Evolutionary conservation across 225 moss, liverwort and hornwort species (phyloP).

Genomic region (Physcomitrium patens): DNA sequence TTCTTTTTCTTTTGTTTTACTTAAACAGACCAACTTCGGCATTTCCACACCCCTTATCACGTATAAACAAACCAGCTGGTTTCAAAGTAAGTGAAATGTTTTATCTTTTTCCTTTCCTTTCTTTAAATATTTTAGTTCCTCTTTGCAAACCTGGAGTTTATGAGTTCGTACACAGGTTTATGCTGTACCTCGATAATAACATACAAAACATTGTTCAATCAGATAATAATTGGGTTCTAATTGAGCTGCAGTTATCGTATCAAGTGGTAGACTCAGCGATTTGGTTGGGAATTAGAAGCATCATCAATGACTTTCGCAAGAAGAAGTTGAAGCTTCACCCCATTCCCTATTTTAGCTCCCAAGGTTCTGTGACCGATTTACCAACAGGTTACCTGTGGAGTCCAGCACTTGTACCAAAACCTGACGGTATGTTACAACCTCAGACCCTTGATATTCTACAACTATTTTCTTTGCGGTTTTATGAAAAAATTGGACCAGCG

Average conservation of each 20-base stretch:
- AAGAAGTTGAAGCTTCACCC: constrained; percentile 69
- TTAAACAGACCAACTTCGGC: constrained; percentile 66
- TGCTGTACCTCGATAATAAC: not conserved
- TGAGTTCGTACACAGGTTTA: not conserved
- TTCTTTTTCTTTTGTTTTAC: not conserved
- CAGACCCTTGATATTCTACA: not conserved
- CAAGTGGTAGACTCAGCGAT: constrained; percentile 76
- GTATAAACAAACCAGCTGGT: constrained; percentile 66
- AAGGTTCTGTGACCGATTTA: constrained; percentile 58
- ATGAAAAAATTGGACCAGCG: no score
- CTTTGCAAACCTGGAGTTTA: not conserved
- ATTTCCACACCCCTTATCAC: constrained; percentile 80
- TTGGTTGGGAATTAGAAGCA: constrained; percentile 78
- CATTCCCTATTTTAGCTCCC: constrained; percentile 66
- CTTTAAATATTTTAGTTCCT: not conserved
- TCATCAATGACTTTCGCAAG: constrained; percentile 79
- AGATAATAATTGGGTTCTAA: not conserved
- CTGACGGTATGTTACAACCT: constrained; percentile 45
- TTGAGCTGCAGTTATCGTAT: constrained; percentile 65
- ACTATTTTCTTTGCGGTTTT: not conserved
- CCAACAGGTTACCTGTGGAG: constrained; percentile 83
- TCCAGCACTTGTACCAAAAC: constrained; percentile 83
- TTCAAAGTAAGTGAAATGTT: constrained; percentile 47
- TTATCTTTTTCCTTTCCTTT: no score
- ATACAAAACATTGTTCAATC: not conserved